Conservation (phyloP, 495 filamentous ascomycete species). For the Xylaria bambusicola region DNA sequence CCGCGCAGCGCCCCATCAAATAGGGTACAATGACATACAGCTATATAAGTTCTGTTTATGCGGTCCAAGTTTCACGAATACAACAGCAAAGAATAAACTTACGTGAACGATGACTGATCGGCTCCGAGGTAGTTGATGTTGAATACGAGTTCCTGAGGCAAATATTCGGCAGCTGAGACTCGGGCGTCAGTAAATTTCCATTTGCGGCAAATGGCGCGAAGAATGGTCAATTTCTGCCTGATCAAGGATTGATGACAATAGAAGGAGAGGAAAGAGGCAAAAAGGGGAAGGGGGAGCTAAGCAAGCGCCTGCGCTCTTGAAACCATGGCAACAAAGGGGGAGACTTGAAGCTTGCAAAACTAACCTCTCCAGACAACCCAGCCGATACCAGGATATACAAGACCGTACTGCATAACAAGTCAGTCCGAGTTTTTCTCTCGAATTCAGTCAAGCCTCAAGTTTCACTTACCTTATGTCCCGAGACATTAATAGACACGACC, state of each 20-base stretch:
- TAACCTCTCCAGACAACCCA: slow-evolving; percentile 84
- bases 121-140: slow-evolving; percentile 97
- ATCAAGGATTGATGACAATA: no score
- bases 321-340: not conserved
- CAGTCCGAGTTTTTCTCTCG: no score
- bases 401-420: no score
- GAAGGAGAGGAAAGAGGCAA: not conserved
- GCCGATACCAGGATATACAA: slow-evolving; percentile 87
- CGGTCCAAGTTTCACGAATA: no score
- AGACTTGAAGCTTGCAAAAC: not conserved
- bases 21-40: no score
- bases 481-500: slow-evolving; percentile 90
- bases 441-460: not conserved
- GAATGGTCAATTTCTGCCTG: no score
- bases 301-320: not conserved
- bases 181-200: not conserved
- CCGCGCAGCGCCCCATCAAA: no score
- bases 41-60: no score
- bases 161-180: slow-evolving; percentile 60
- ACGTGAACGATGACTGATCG: slow-evolving; percentile 93
- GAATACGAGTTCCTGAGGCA: slow-evolving; percentile 90
- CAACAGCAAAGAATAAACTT: not conserved
- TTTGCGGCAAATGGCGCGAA: not conserved
- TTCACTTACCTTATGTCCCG: slow-evolving; percentile 83
- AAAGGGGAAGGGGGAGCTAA: not conserved